Evolutionary conservation across 1,139 yeast species (phyloP).

Genomic region (Meyerozyma athensensis): DNA sequence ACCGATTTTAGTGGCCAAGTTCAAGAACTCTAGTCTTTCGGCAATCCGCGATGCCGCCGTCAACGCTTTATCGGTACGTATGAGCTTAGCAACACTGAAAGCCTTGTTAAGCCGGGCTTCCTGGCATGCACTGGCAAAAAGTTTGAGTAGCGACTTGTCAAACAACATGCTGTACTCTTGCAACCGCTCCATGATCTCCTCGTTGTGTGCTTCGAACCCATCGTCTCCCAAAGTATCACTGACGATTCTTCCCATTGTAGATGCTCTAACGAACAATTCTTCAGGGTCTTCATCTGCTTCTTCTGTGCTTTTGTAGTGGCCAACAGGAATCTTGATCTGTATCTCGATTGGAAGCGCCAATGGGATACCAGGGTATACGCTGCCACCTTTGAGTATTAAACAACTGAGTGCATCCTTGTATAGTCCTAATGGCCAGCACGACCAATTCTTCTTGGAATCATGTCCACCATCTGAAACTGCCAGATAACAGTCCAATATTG

Average conservation of each 20-base stretch:
- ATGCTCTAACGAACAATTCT: conserved; percentile 40
- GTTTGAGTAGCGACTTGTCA: conserved; percentile 70
- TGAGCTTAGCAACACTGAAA: conserved; percentile 59
- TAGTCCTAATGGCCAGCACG: conserved; percentile 87
- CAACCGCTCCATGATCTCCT: conserved; percentile 43
- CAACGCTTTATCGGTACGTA: conserved; percentile 74
- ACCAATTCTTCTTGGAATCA: conserved; percentile 45
- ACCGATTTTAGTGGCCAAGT: conserved; percentile 63
- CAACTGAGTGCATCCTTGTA: conserved; percentile 65
- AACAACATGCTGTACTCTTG: conserved; percentile 47
- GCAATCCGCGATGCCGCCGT: conserved; percentile 83
- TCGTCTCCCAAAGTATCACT: conserved; percentile 38
- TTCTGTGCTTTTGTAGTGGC: conserved; percentile 18
- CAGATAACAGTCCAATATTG: conserved; percentile 64
- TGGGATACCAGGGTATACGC: conserved; percentile 61
- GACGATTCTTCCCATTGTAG: conserved; percentile 47
- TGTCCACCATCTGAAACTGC: conserved; percentile 54
- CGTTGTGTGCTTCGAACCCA: conserved; percentile 30
- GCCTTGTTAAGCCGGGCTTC: conserved; percentile 65
- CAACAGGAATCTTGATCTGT: conserved; percentile 62
- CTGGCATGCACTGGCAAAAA: conserved; percentile 75
- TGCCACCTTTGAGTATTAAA: conserved; percentile 63
- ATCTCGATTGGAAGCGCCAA: conserved; percentile 79
- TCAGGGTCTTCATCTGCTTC: conserved; percentile 38
- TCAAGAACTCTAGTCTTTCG: conserved; percentile 64